These are phyloP conservation scores for Rubroboletus pulcherrimus DNA, from an alignment of 768 basidiomycete genomes.

Conservation along the genomic window DNA sequence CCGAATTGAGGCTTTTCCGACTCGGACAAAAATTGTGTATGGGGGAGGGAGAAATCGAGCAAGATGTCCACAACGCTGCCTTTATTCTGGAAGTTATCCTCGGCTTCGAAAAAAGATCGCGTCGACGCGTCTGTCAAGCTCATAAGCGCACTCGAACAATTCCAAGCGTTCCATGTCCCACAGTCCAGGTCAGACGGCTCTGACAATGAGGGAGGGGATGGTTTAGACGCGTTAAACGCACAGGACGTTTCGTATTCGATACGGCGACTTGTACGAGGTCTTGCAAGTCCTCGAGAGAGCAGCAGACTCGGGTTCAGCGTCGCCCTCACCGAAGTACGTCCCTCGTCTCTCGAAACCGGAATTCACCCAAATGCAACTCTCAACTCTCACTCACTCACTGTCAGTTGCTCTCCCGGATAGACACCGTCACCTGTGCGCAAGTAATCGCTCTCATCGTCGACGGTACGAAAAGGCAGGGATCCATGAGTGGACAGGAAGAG, in stretches of 20 bases:
- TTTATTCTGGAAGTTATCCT: constrained; percentile 92
- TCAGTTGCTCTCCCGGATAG: constrained; percentile 75
- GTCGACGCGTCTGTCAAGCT: constrained; percentile 85
- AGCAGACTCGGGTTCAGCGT: constrained; percentile 95
- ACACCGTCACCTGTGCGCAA: constrained; percentile 73
- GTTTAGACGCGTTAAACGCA: constrained; percentile 67
- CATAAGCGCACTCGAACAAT: constrained; percentile 74
- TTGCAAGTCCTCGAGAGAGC: constrained; percentile 90
- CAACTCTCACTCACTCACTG: not conserved
- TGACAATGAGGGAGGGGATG: constrained; percentile 47
- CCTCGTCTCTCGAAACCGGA: not conserved
- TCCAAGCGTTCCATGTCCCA: constrained; percentile 65
- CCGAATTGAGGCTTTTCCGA: constrained; percentile 1
- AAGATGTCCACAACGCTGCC: constrained; percentile 83
- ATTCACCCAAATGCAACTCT: not conserved
- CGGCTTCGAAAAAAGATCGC: constrained; percentile 72
- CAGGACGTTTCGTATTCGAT: constrained; percentile 94
- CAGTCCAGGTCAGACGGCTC: constrained; percentile 38
- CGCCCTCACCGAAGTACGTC: constrained; percentile 84
- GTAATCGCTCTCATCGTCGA: constrained; percentile 74
- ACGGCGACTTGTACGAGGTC: constrained; percentile 77
- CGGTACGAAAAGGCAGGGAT: constrained; percentile 64
- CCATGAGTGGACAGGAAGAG: constrained; percentile 88
- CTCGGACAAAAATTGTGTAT: constrained; percentile 2
- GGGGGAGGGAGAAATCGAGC: not conserved